Percentiles rank a stretch among this genome's conserved stretches.
phyloP scores from a whole-genome alignment of 2,329 filamentous ascomycete species.

The Botrytis pseudocinerea region DNA sequence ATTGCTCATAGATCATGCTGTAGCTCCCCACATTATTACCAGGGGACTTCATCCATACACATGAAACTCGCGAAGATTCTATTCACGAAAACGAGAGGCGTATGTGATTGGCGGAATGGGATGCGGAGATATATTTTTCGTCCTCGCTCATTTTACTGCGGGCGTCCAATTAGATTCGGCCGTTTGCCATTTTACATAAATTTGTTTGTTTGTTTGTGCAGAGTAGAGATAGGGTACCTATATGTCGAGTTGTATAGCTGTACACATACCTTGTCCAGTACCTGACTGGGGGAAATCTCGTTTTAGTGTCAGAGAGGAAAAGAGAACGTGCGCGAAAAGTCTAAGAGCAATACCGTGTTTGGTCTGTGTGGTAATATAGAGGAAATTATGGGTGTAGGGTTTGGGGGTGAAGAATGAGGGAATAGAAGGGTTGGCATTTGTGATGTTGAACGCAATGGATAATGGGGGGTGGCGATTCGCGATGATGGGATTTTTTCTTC shows the following conservation, averaged over 20 bases:
- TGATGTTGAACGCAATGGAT: background rate
- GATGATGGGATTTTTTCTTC: background rate
- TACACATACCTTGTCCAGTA: background rate
- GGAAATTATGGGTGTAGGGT: slow-evolving; percentile 17
- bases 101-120: background rate
- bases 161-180: background rate
- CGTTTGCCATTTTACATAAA: background rate
- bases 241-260: background rate
- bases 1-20: background rate
- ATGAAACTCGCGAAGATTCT: background rate
- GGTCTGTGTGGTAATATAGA: slow-evolving; percentile 9
- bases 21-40: background rate
- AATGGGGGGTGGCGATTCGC: background rate
- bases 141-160: background rate
- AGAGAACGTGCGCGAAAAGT: background rate
- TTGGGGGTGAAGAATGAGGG: background rate
- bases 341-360: background rate
- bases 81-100: background rate
- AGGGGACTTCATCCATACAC: background rate
- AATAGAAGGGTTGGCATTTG: background rate
- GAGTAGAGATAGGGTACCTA: background rate
- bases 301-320: background rate
- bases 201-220: background rate
- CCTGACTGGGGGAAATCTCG: background rate
- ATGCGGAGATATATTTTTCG: background rate